Percentiles rank a stretch among this genome's conserved stretches.
These are phyloP conservation scores for Gymnopus androsaceus DNA, from an alignment of 1,284 basidiomycete genomes.

Conservation along the genomic window DNA sequence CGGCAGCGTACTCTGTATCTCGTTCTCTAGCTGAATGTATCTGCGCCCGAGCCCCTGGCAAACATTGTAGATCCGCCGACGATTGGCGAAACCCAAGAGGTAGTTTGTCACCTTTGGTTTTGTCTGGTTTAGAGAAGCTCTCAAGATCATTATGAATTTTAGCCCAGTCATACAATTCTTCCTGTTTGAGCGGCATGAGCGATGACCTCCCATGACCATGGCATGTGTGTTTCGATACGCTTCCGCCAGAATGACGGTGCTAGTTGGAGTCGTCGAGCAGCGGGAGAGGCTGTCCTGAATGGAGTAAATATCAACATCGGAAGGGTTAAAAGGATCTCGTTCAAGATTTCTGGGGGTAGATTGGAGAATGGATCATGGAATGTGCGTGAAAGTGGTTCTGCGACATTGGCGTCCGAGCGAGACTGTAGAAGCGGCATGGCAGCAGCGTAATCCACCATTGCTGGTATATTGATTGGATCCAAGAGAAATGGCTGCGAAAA, in stretches of 20 bases:
- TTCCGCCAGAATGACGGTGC: background rate
- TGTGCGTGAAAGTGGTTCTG: background rate
- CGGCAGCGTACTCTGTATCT: background rate
- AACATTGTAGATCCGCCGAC: slow-evolving; percentile 1
- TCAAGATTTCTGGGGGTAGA: background rate
- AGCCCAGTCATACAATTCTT: background rate
- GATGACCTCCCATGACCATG: slow-evolving; percentile 6
- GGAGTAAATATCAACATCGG: background rate
- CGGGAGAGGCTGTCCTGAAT: background rate
- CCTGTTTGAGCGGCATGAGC: background rate
- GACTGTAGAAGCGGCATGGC: background rate
- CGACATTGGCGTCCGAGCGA: background rate
- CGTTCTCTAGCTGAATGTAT: background rate
- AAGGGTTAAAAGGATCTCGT: background rate
- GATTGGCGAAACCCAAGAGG: background rate
- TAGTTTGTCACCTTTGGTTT: background rate
- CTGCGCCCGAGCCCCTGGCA: background rate
- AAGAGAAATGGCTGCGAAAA: background rate
- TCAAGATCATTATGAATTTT: background rate
- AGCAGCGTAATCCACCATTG: background rate
- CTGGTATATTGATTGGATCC: background rate
- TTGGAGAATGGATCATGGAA: background rate
- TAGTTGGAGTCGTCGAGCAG: background rate
- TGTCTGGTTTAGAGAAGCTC: background rate
- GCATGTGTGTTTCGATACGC: background rate